Evolutionary conservation across 2,329 filamentous ascomycete genomes (phyloP).

Genomic region (Talaromyces pinophilus): DNA sequence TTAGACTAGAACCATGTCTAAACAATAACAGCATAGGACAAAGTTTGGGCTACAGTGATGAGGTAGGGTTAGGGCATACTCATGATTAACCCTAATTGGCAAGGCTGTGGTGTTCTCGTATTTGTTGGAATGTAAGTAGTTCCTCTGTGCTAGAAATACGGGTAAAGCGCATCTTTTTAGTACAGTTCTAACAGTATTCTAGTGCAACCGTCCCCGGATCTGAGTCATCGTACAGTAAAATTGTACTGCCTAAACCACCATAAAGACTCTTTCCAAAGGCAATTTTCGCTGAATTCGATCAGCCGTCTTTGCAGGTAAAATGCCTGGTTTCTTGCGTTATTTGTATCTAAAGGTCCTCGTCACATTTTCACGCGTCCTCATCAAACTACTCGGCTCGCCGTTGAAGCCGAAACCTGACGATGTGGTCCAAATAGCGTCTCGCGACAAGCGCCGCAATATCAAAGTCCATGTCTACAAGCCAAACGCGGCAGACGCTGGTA

Average conservation of each 20-base stretch:
- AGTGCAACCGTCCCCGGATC: neutral
- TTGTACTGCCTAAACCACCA: neutral
- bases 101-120: neutral
- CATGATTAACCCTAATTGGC: neutral
- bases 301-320: neutral
- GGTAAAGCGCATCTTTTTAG: too few species aligned
- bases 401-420: constrained; percentile 30
- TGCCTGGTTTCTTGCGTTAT: constrained; percentile 8
- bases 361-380: constrained; percentile 10
- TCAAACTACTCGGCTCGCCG: neutral
- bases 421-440: constrained; percentile 34
- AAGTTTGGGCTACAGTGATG: neutral
- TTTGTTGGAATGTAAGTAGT: too few species aligned
- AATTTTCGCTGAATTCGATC: neutral
- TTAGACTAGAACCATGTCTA: too few species aligned
- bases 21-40: neutral
- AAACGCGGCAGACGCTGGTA: neutral
- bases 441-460: constrained; percentile 32
- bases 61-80: neutral
- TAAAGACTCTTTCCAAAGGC: neutral
- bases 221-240: neutral
- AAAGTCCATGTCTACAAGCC: constrained; percentile 31
- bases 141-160: too few species aligned
- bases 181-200: neutral
- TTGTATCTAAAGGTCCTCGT: constrained; percentile 16